These are phyloP conservation scores for Uronychia binucleata DNA, from an alignment of 73 alveolate genomes.

Conservation along the genomic window DNA sequence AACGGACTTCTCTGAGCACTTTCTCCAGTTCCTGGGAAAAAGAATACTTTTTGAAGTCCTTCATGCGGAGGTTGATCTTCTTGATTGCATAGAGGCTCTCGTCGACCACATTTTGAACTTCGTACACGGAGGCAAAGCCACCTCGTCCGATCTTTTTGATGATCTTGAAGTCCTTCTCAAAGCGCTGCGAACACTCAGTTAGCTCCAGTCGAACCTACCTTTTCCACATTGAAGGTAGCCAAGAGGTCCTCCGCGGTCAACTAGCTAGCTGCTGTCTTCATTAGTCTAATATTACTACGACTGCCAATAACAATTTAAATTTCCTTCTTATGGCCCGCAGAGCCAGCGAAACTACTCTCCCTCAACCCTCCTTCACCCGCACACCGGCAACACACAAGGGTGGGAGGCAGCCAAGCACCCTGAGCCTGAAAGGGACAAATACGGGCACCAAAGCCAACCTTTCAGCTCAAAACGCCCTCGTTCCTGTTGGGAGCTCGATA, in stretches of 20 bases:
- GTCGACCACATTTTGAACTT: conserved; percentile 40
- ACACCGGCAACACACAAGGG: not conserved
- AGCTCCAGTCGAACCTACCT: not conserved
- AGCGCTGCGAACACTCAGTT: not conserved
- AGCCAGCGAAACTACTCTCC: not conserved
- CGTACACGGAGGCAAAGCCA: conserved; percentile 50
- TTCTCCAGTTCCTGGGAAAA: conserved; percentile 4
- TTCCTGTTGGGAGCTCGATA: not conserved
- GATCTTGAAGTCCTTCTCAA: conserved; percentile 45
- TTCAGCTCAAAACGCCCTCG: not conserved
- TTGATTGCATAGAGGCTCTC: conserved; percentile 48
- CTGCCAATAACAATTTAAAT: not conserved
- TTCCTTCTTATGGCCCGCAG: not conserved
- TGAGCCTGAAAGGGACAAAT: not conserved
- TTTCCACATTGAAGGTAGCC: not conserved
- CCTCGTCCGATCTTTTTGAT: conserved; percentile 58
- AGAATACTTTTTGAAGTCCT: conserved; percentile 9
- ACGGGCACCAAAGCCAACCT: not conserved
- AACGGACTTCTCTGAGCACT: conserved; percentile 37
- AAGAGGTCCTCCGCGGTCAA: not conserved
- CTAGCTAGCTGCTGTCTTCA: not conserved
- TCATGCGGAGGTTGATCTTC: conserved; percentile 12
- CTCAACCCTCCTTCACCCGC: not conserved
- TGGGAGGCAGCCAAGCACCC: not conserved
- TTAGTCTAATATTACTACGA: not conserved